Percentiles rank a stretch among this genome's conserved stretches.
Evolutionary conservation across 2,329 filamentous ascomycete species (phyloP).

Genomic region (Hymenoscyphus scutula): DNA sequence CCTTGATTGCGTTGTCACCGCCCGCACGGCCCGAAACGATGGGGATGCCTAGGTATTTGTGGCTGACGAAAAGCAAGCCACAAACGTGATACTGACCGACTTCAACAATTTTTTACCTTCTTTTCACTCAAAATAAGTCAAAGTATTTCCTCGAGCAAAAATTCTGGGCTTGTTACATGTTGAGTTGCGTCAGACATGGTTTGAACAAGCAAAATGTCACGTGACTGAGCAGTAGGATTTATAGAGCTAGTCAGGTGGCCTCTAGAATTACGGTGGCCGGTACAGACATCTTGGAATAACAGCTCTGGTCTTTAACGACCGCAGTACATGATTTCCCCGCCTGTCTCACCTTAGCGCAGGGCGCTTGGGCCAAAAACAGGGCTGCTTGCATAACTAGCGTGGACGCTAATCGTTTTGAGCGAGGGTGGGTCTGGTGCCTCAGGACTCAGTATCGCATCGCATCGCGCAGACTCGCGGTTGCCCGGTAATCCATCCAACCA

Average conservation of each 20-base stretch:
- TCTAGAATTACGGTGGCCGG: too few species aligned
- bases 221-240: too few species aligned
- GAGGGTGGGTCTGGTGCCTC: not conserved
- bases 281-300: too few species aligned
- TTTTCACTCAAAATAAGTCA: too few species aligned
- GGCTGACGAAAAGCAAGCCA: not conserved
- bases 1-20: not conserved
- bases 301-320: too few species aligned
- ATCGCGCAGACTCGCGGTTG: conserved; percentile 3
- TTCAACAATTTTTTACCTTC: too few species aligned
- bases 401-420: not conserved
- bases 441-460: not conserved
- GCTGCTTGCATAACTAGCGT: conserved; percentile 1
- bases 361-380: not conserved
- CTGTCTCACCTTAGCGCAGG: not conserved
- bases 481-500: conserved; percentile 5
- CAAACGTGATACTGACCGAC: not conserved
- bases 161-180: too few species aligned
- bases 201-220: too few species aligned
- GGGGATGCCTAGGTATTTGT: not conserved
- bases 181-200: too few species aligned
- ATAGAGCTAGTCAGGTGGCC: too few species aligned
- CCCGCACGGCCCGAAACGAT: not conserved
- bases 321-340: not conserved
- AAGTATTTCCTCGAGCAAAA: too few species aligned